Percentiles rank a stretch among this genome's conserved stretches.
Evolutionary conservation across 2,329 filamentous ascomycete genomes (phyloP).

Genomic region (Microcyclospora tardicrescens): DNA sequence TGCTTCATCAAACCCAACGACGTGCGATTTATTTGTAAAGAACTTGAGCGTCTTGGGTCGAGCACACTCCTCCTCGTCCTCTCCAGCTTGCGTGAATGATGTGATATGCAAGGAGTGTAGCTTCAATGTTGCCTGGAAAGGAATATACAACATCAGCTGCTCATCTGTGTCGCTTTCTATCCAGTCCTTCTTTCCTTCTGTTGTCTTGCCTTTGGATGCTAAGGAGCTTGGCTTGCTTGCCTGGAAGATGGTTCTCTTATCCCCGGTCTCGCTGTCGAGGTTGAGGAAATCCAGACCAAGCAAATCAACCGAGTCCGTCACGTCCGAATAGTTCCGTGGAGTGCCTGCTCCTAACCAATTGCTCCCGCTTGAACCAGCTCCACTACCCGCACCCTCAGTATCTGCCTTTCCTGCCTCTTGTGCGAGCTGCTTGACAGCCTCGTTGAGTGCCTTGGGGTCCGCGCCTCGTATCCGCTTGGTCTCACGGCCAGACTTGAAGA

Average conservation of each 20-base stretch:
- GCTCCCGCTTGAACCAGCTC: constrained; percentile 29
- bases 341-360: constrained; percentile 61
- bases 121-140: constrained; percentile 79
- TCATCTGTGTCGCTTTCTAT: constrained; percentile 95
- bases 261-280: constrained; percentile 61
- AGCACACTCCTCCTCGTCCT: constrained; percentile 63
- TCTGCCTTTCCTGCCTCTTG: constrained; percentile 43
- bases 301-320: constrained; percentile 69
- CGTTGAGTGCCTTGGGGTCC: constrained; percentile 56
- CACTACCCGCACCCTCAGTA: constrained; percentile 23
- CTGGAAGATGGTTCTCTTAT: constrained; percentile 64
- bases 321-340: constrained; percentile 69
- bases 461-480: constrained; percentile 44
- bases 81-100: constrained; percentile 54
- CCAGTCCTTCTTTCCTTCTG: constrained; percentile 56
- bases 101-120: constrained; percentile 80
- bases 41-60: constrained; percentile 73
- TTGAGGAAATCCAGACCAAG: constrained; percentile 79
- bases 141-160: constrained; percentile 84
- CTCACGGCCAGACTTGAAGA: constrained; percentile 37
- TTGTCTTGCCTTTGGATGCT: constrained; percentile 39
- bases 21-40: constrained; percentile 78
- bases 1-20: constrained; percentile 88
- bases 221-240: constrained; percentile 51
- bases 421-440: constrained; percentile 57